Percentiles rank a stretch among this genome's conserved stretches.
Evolutionary conservation across 1,284 basidiomycete species (phyloP).

Genomic region (Psilocybe mexicana): DNA sequence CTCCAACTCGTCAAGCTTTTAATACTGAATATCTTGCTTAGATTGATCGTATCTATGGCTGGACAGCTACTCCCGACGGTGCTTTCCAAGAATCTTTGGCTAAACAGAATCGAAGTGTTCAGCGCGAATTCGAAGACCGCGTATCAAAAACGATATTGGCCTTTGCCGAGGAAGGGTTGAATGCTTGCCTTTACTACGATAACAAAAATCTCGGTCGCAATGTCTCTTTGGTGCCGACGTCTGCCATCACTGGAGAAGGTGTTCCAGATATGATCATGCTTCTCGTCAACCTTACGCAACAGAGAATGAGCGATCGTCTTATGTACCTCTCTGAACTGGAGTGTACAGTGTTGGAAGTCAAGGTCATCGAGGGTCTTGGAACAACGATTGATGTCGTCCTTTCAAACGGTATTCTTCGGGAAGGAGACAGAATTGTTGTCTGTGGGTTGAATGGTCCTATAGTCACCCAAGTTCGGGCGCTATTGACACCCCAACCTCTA

Average conservation of each 20-base stretch:
- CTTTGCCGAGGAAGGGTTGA: slow-evolving; percentile 97
- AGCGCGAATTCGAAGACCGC: slow-evolving; percentile 93
- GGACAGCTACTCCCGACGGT: slow-evolving; percentile 89
- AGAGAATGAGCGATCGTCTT: slow-evolving; percentile 94
- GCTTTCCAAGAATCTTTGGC: slow-evolving; percentile 91
- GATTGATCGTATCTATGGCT: slow-evolving; percentile 98
- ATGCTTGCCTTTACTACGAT: slow-evolving; percentile 94
- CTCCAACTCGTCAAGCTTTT: slow-evolving; percentile 2
- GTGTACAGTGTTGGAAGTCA: slow-evolving; percentile 99
- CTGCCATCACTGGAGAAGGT: slow-evolving; percentile 97
- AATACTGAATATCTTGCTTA: slow-evolving; percentile 30
- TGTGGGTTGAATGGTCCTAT: slow-evolving; percentile 99
- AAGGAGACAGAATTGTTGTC: slow-evolving; percentile 95
- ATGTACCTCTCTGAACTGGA: slow-evolving; percentile 99
- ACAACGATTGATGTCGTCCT: slow-evolving; percentile 98
- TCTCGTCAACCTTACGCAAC: slow-evolving; percentile 95
- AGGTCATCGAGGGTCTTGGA: slow-evolving; percentile 97
- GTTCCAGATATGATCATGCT: slow-evolving; percentile 99
- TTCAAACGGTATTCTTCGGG: slow-evolving; percentile 91
- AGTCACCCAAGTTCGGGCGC: slow-evolving; percentile 91
- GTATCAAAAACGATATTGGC: slow-evolving; percentile 85
- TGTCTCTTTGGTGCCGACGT: slow-evolving; percentile 97
- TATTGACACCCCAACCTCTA: slow-evolving; percentile 95
- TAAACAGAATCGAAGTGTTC: slow-evolving; percentile 81
- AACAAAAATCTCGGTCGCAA: slow-evolving; percentile 96